Base-by-base conservation (phyloP, 2,329 filamentous ascomycete species). In the Neopestalotiopsis sp. region DNA sequence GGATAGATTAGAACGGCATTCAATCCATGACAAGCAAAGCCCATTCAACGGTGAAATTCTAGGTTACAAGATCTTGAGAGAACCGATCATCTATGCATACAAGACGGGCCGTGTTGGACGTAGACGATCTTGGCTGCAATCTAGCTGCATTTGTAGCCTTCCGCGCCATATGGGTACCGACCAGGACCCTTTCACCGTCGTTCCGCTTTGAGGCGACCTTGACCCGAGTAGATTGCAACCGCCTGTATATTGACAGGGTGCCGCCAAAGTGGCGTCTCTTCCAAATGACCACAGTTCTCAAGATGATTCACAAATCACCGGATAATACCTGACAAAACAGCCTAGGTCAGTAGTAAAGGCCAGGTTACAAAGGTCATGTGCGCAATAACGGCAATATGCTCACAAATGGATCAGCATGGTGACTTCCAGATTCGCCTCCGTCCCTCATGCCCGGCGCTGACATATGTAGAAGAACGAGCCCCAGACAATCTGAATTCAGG, bases 111-210 rank as follows among this genome's bases (percentile, higher is more conserved):
- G 42, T 13, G 56, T 42, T 32, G 5, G n/a, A n/a, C 34, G 32
- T 67, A 67, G 17, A 67, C 58, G 2, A 40, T 61, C 49, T 60
- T 56, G 65, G 56, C 32, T 60, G 42, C 30, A 32, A 38, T 57
- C 40, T 38, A 56, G 42, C 57, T 28, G 28, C 24, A 45, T 45
- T n/a, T 32, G 30, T 38, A 56, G 5, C 34, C n/a, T 67, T 67
- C 65, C 65, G 65, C 60, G n/a, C 65, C 65, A 67, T 60, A 67
- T 67, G 24, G 24, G 65, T n/a, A 32, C 52, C 34, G 17, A 67
- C 32, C 6, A 42, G 57, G 65, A 60, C 52, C 52, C 32, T 30
- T 34, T 42, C n/a, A 57, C 63, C 63, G 65, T 60, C n/a, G 14
- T 52, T 67, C 65, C 57, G 52, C 30, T 45, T 28, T 56, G 34